These are phyloP conservation scores for Fusarium tricinctum DNA, from an alignment of 2,329 filamentous ascomycete species.

Conservation along the genomic window DNA sequence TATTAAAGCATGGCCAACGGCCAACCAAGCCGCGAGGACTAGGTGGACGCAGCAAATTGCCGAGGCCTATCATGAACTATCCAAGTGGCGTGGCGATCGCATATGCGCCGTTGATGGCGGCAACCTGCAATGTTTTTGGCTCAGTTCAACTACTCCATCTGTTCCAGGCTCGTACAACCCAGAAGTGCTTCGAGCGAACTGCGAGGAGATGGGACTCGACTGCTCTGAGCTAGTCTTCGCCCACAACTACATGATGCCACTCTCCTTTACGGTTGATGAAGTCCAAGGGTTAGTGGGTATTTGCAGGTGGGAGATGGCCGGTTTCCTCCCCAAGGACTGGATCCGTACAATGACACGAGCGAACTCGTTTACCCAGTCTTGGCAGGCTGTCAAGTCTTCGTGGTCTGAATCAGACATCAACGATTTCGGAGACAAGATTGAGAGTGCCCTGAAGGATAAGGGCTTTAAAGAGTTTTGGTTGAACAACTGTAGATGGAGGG, in stretches of 20 bases:
- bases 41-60: not conserved
- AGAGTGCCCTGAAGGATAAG: too few species aligned
- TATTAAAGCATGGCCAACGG: not conserved
- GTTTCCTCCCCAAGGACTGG: constrained; percentile 1
- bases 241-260: not conserved
- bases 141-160: too few species aligned
- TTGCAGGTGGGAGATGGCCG: not conserved
- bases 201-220: not conserved
- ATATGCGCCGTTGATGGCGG: not conserved
- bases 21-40: accelerated
- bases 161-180: not conserved
- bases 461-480: too few species aligned
- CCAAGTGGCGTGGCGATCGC: not conserved
- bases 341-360: not conserved
- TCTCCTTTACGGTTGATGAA: not conserved
- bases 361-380: not conserved
- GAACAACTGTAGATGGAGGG: too few species aligned
- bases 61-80: not conserved
- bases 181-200: not conserved
- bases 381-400: too few species aligned
- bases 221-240: not conserved
- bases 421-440: too few species aligned
- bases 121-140: not conserved
- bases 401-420: too few species aligned
- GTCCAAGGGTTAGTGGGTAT: not conserved